Evolutionary conservation across 768 basidiomycete species (phyloP), one percentile per base, ranked within the genome.

Genomic region (Amanita rimosa): DNA sequence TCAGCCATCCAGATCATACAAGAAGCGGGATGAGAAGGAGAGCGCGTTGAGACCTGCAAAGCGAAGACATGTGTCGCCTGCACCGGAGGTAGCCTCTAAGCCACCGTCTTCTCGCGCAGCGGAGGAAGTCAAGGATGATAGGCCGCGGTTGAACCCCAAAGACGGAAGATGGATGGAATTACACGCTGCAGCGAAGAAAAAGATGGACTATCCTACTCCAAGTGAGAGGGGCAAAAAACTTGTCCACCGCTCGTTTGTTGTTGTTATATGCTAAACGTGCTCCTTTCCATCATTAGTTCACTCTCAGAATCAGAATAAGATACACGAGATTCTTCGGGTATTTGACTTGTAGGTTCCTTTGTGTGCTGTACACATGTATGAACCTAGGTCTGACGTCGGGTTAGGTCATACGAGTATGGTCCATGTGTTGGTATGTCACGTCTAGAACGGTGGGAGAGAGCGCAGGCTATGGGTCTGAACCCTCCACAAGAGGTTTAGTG

Each of bases 401-500:
- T 7, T 42, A 88, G 85, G 60, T 76, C 81, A 1, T 84, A 83
- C 49, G 79, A 87, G 54, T 93, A 81, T 58, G 90, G 89, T 0
- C 89, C 88, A 2, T 88, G 83, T 54, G 67, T 83, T 17, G 85
- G 88, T 0, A 73, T 89, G 47, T 76, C 80, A n/a, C 79, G 93
- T 24, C 65, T 95, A 11, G 80, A 93, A 53, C 72, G 94, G 34
- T 97, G 92, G 90, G 78, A 93, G 58, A 73, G 93, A 43, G 94
- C 94, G 0, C 62, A 81, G 22, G 72, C 73, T 8, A 69, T 94
- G 39, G 90, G 90, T 2, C 67, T 96, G 16, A 71, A 82, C 41
- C 94, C 93, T 11, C 92, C 91, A 3, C 53, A 59, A 13, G 87
- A 91, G 72, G 91, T 85, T 55, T 50, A 77, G 22, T 2, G 21